Conservation (phyloP, 2,329 filamentous ascomycete genomes). For the Alternaria gaisen region DNA sequence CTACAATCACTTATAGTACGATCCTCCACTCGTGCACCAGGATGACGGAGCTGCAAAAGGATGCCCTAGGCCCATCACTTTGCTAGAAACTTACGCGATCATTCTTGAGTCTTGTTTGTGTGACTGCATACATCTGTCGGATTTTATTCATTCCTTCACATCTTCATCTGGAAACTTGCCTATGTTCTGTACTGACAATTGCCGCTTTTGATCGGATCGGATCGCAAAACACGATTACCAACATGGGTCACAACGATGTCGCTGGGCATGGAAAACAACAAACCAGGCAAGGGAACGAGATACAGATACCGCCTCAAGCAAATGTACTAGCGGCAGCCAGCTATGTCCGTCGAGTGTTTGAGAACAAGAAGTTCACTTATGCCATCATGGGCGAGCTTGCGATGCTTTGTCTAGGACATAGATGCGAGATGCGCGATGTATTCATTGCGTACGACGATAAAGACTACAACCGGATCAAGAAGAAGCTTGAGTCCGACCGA, state of each 20-base stretch:
- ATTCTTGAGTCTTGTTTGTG: background rate
- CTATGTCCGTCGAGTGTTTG: conserved; percentile 39
- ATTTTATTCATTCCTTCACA: background rate
- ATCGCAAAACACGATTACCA: conserved; percentile 28
- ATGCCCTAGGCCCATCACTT: conserved; percentile 1
- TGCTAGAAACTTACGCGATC: background rate
- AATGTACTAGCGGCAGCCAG: conserved; percentile 44
- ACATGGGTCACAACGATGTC: conserved; percentile 34
- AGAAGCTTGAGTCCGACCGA: conserved; percentile 38
- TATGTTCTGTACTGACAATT: background rate
- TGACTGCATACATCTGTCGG: background rate
- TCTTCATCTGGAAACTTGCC: background rate
- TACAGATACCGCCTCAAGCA: conserved; percentile 29
- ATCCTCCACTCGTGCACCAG: conserved; percentile 3
- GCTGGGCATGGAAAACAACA: conserved; percentile 37
- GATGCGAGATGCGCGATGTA: conserved; percentile 42
- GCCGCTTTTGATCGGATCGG: background rate
- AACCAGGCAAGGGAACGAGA: conserved; percentile 22
- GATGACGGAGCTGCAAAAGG: conserved; percentile 15
- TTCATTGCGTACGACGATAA: conserved; percentile 47
- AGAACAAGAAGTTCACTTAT: conserved; percentile 45
- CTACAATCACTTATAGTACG: conserved; percentile 13
- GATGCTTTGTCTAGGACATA: conserved; percentile 45
- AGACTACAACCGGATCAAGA: conserved; percentile 40
- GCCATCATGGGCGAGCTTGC: conserved; percentile 42